These are phyloP conservation scores for Lipomyces kockii DNA, from an alignment of 805 yeast genomes.

Conservation along the genomic window DNA sequence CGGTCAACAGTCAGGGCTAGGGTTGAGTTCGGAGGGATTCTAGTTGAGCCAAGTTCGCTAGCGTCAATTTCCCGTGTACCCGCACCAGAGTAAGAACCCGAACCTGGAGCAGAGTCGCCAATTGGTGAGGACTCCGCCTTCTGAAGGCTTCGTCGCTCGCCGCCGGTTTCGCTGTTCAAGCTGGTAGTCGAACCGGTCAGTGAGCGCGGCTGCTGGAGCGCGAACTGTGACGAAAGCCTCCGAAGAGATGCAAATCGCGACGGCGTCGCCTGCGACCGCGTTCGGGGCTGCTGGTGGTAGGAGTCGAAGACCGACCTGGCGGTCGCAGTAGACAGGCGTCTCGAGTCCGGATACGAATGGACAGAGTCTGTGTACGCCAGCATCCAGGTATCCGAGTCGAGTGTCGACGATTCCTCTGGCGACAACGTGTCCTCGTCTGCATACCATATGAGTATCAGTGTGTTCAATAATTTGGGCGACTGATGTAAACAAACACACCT, in stretches of 20 bases:
- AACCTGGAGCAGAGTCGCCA: background rate
- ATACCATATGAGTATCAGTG: background rate
- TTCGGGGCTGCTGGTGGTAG: constrained; percentile 13
- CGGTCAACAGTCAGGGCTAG: background rate
- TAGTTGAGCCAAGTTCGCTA: background rate
- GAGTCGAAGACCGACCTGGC: constrained; percentile 32
- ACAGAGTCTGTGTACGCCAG: constrained; percentile 23
- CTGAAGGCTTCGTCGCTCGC: background rate
- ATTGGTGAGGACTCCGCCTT: background rate
- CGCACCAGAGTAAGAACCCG: background rate
- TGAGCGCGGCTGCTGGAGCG: constrained; percentile 21
- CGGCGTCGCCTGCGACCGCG: constrained; percentile 1
- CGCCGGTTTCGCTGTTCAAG: background rate
- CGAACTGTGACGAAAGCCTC: constrained; percentile 16
- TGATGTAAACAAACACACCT: constrained; percentile 1
- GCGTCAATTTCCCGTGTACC: background rate
- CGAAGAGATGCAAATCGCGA: constrained; percentile 16
- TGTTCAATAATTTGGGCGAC: background rate
- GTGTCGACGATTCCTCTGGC: constrained; percentile 31
- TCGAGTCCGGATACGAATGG: constrained; percentile 26
- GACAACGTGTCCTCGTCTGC: constrained; percentile 31
- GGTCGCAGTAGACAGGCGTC: constrained; percentile 13
- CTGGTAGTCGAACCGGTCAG: constrained; percentile 8
- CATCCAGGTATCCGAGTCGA: constrained; percentile 32
- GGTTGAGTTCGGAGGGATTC: background rate